These are phyloP conservation scores for Mucor sp. DNA, from an alignment of 371 early-diverging fungal genomes.

Conservation along the genomic window DNA sequence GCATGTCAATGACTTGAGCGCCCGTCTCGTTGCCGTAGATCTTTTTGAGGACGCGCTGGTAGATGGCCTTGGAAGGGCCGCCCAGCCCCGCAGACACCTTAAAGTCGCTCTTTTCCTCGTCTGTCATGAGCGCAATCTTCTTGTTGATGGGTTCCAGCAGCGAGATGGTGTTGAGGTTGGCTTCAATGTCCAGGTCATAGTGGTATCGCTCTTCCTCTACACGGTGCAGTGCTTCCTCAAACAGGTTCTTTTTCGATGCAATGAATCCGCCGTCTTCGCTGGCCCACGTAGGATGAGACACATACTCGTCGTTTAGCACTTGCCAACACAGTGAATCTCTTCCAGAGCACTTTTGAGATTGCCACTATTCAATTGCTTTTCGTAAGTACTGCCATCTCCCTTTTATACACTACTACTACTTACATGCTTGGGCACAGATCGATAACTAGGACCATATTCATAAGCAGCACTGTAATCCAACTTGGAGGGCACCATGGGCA, in stretches of 20 bases:
- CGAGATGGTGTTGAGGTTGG: constrained; percentile 87
- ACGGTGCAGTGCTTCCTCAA: constrained; percentile 94
- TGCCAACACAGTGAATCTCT: constrained; percentile 87
- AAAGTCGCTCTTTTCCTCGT: constrained; percentile 75
- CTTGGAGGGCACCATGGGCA: constrained; percentile 9
- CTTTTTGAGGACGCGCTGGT: constrained; percentile 84
- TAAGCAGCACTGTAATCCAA: constrained; percentile 5
- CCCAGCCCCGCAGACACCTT: constrained; percentile 79
- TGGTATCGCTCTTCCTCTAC: constrained; percentile 92
- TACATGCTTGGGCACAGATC: constrained; percentile 68
- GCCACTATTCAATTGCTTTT: constrained; percentile 35
- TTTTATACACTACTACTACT: too few relatives aligned
- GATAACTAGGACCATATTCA: constrained; percentile 36
- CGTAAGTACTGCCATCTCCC: background rate
- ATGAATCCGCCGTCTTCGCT: constrained; percentile 95
- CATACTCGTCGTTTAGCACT: constrained; percentile 95
- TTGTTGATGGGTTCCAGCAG: constrained; percentile 85
- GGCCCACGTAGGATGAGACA: constrained; percentile 93
- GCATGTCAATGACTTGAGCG: constrained; percentile 85
- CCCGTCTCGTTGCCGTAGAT: constrained; percentile 88
- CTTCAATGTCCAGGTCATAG: constrained; percentile 91
- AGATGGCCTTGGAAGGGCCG: constrained; percentile 81
- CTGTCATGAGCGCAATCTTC: constrained; percentile 69
- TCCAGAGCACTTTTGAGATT: constrained; percentile 73
- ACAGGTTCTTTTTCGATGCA: constrained; percentile 90